Evolutionary conservation across 164 flowering plant genomes (phyloP), one percentile per base, ranked within the genome.

Genomic region (Akebia trifoliata): DNA sequence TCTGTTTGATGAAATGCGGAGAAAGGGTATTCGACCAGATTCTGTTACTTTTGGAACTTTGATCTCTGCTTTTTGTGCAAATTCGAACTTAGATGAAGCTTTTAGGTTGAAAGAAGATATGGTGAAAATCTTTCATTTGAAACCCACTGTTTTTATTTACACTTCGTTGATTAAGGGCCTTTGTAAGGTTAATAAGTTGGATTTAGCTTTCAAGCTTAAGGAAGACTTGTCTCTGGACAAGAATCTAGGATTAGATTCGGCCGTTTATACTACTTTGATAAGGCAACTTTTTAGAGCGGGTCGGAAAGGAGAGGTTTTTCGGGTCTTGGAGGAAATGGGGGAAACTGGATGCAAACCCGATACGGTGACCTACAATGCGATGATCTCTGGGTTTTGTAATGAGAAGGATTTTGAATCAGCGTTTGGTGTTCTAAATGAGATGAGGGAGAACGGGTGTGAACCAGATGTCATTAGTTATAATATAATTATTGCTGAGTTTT

Each of bases 401-500:
- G 79, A 72, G 21, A 78, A 66, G 59, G 80, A 82, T 47, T 76
- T 81, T 54, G 74, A 75, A 30, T 69, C 75, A 10, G 91, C 87
- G 0, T 65, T 57, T 59, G 56, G 63, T 11, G 40, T 72, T 8
- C 60, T 87, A 50, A 64, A 76, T 64, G 79, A 77, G 45, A 85
- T 87, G 82, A 65, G 31, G 47, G 75, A 61, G 65, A 72, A 71
- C 20, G 81, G 77, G 6, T 72, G 70, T 53, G 82, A 81, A 50
- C 85, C 89, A 0, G 79, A 90, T 72, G 79, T 84, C 38, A 59
- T 82, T 38, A 80, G 81, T 64, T 90, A 67, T 47, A 84, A 82
- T 64, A 61, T 72, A 17, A 71, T 90, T 35, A 66, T 84, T 53
- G 46, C 63, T 38, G 74, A 65, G 9, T 63, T 79, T 34, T 81